A percentile compares a stretch with the other conserved stretches of the same genome.
These are phyloP conservation scores for Kingdonia uniflora DNA, from an alignment of 164 flowering plant species.

Conservation along the genomic window DNA sequence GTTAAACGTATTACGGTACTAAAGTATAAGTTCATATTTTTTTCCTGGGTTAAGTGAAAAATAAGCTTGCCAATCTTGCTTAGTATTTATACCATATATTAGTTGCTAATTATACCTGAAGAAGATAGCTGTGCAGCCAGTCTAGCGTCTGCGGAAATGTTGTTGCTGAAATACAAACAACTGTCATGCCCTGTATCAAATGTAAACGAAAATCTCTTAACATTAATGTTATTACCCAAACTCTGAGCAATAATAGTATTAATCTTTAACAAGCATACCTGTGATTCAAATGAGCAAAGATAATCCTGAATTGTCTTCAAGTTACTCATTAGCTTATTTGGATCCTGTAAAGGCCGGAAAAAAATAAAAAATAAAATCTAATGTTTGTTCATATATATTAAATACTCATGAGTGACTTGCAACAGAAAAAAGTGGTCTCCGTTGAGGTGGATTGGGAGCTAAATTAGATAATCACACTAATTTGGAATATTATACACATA, in stretches of 20 bases:
- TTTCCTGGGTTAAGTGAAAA: neutral
- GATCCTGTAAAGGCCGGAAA: conserved; percentile 41
- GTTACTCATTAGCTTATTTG: conserved; percentile 61
- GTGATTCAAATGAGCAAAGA: conserved; percentile 85
- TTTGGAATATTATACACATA: too few relatives aligned
- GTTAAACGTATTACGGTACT: neutral
- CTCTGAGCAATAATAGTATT: neutral
- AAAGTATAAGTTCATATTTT: neutral
- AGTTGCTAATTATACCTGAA: conserved; percentile 51
- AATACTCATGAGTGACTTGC: neutral
- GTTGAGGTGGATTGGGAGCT: too few relatives aligned
- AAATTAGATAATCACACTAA: too few relatives aligned
- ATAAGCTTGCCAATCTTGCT: neutral
- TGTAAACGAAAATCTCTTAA: conserved; percentile 1
- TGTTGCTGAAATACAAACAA: conserved; percentile 82
- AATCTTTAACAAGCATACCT: conserved; percentile 31
- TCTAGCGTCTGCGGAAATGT: conserved; percentile 95
- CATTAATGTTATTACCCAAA: too few relatives aligned
- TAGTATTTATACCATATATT: neutral
- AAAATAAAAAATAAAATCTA: neutral
- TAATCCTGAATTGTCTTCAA: conserved; percentile 86
- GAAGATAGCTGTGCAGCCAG: conserved; percentile 87
- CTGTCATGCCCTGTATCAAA: conserved; percentile 67
- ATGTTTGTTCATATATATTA: neutral
- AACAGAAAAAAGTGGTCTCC: too few relatives aligned